A percentile compares a stretch with the other conserved stretches of the same genome.
phyloP scores from a whole-genome alignment of 495 filamentous ascomycete species.

The Talaromyces nanjingensis region DNA sequence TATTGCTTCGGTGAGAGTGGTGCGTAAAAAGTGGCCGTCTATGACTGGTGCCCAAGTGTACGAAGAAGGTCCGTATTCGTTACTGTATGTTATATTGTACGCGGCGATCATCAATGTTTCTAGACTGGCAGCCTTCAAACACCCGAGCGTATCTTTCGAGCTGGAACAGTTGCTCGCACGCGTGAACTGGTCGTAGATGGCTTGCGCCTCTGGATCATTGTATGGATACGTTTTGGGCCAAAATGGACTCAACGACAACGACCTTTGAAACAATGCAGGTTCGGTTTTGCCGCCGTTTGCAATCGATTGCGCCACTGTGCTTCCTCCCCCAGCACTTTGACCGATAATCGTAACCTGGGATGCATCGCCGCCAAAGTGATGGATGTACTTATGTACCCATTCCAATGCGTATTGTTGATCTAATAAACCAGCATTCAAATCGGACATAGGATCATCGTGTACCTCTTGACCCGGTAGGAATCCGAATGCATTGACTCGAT shows the following conservation, averaged over 20 bases:
- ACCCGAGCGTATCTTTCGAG: background rate
- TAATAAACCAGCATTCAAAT: background rate
- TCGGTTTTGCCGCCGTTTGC: background rate
- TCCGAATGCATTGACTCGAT: background rate
- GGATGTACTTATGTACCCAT: background rate
- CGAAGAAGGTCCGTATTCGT: slow-evolving; percentile 12
- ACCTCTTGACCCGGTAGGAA: background rate
- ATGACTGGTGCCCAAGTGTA: slow-evolving; percentile 57
- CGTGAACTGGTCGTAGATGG: background rate
- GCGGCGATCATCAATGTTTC: background rate
- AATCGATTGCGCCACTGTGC: background rate
- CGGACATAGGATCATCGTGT: background rate
- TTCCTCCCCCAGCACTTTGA: background rate
- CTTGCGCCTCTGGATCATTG: background rate
- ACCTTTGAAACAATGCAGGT: background rate
- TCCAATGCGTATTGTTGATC: background rate
- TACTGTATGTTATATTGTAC: slow-evolving; percentile 34
- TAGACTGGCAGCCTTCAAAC: background rate
- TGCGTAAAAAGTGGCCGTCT: slow-evolving; percentile 44
- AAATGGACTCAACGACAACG: background rate
- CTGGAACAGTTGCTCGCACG: background rate
- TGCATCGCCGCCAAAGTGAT: background rate
- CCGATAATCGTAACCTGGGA: background rate
- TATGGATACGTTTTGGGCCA: background rate
- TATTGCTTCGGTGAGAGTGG: slow-evolving; percentile 37